These are phyloP conservation scores for Malus orientalis DNA, from an alignment of 306 rosid genomes.

Conservation along the genomic window DNA sequence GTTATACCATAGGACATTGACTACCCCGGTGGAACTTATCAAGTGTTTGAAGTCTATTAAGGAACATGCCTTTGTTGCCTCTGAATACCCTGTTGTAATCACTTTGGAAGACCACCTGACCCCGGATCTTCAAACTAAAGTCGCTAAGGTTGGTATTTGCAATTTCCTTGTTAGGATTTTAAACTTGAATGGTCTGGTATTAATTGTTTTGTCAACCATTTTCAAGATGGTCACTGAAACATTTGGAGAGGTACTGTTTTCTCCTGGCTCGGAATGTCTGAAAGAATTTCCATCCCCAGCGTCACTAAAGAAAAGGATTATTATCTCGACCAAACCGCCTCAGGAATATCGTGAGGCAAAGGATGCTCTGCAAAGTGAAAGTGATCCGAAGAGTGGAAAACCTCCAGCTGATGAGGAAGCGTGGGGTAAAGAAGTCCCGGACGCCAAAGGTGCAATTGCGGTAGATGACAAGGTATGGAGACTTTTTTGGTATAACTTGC, in stretches of 20 bases:
- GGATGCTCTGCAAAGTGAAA: slow-evolving; percentile 45
- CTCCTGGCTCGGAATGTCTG: slow-evolving; percentile 61
- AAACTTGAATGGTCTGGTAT: slow-evolving; percentile 9
- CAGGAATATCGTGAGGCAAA: slow-evolving; percentile 77
- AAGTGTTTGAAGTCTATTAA: slow-evolving; percentile 79
- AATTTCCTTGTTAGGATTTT: slow-evolving; percentile 1
- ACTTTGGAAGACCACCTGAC: slow-evolving; percentile 96
- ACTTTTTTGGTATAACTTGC: neutral
- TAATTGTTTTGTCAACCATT: slow-evolving; percentile 17
- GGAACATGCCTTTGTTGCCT: slow-evolving; percentile 69
- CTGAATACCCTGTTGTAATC: slow-evolving; percentile 89
- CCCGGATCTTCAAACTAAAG: slow-evolving; percentile 91
- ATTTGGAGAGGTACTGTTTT: slow-evolving; percentile 68
- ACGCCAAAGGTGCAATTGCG: slow-evolving; percentile 27
- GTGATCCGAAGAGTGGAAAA: slow-evolving; percentile 37
- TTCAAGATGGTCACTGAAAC: slow-evolving; percentile 70
- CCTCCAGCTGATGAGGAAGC: slow-evolving; percentile 50
- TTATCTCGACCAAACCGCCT: slow-evolving; percentile 98
- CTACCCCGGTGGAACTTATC: slow-evolving; percentile 83
- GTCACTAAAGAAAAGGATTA: slow-evolving; percentile 65
- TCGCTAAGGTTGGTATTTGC: slow-evolving; percentile 55
- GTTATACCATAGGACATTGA: slow-evolving; percentile 60
- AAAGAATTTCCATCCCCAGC: slow-evolving; percentile 92
- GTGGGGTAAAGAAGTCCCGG: slow-evolving; percentile 82
- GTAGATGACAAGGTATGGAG: slow-evolving; percentile 57